Evolutionary conservation across 2,329 filamentous ascomycete species (phyloP).

Genomic region (Pestalotiopsis fici): DNA sequence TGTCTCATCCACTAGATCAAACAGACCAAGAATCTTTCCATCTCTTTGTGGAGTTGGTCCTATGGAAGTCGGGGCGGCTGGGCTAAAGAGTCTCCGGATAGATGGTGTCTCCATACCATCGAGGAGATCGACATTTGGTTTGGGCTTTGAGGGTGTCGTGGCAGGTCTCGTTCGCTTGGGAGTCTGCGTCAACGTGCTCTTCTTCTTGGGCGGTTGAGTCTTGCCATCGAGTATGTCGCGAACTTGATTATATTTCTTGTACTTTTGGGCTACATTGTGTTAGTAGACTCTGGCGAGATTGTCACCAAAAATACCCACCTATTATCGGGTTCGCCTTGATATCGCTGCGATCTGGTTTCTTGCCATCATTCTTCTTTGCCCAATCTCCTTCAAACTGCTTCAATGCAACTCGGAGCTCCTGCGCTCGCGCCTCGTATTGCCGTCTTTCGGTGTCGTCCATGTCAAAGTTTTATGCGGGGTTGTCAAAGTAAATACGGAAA

Average conservation of each 20-base stretch:
- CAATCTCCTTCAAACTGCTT: slow-evolving; percentile 77
- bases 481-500: background rate
- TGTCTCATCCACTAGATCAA: slow-evolving; percentile 66
- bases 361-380: slow-evolving; percentile 60
- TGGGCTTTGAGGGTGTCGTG: slow-evolving; percentile 48
- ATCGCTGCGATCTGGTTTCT: slow-evolving; percentile 71
- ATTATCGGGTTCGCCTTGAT: slow-evolving; percentile 75
- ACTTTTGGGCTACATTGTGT: slow-evolving; percentile 61
- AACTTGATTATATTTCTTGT: slow-evolving; percentile 73
- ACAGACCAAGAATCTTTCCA: slow-evolving; percentile 74
- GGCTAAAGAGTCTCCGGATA: slow-evolving; percentile 61
- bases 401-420: slow-evolving; percentile 64
- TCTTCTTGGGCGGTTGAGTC: slow-evolving; percentile 36
- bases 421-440: slow-evolving; percentile 50
- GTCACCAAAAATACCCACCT: slow-evolving; percentile 46
- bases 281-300: background rate
- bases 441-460: slow-evolving; percentile 50
- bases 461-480: background rate
- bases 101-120: slow-evolving; percentile 55
- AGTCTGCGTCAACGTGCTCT: slow-evolving; percentile 41
- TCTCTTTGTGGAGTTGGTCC: slow-evolving; percentile 81
- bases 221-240: slow-evolving; percentile 62
- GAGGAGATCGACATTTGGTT: slow-evolving; percentile 28
- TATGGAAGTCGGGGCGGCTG: slow-evolving; percentile 60
- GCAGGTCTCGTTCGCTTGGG: slow-evolving; percentile 51